These are phyloP conservation scores for Xylariales sp. DNA, from an alignment of 2,329 filamentous ascomycete genomes.

Conservation along the genomic window DNA sequence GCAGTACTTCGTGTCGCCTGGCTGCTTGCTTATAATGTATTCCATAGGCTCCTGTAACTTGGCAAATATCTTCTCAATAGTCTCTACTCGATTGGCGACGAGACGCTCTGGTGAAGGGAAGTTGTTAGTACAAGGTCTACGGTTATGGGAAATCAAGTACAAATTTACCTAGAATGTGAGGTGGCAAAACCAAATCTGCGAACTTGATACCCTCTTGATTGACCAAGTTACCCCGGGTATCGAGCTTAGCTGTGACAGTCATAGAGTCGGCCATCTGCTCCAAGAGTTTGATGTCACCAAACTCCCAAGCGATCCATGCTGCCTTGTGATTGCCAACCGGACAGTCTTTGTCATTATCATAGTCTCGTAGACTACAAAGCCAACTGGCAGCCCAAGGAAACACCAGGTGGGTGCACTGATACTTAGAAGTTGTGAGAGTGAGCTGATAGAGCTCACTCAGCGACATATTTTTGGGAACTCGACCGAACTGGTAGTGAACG, in stretches of 20 bases:
- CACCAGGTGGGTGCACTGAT: conserved; percentile 16
- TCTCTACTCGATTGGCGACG: conserved; percentile 9
- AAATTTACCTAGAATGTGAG: conserved; percentile 15
- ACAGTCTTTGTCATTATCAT: conserved; percentile 4
- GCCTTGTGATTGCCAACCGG: conserved; percentile 15
- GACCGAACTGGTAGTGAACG: conserved; percentile 17
- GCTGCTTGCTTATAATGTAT: conserved; percentile 6
- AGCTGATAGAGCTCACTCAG: conserved; percentile 18
- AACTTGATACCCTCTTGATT: conserved; percentile 13
- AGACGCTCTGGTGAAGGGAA: conserved; percentile 10
- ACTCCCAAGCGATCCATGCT: conserved; percentile 16
- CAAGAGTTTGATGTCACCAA: conserved; percentile 16
- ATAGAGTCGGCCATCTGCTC: conserved; percentile 17
- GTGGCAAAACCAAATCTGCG: conserved; percentile 16
- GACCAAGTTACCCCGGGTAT: conserved; percentile 14
- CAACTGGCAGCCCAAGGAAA: conserved; percentile 19
- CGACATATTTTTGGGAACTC: conserved; percentile 10
- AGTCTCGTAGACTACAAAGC: conserved; percentile 9
- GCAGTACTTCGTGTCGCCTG: conserved; percentile 11
- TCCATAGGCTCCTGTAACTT: conserved; percentile 10
- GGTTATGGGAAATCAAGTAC: neutral
- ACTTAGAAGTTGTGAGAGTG: conserved; percentile 11
- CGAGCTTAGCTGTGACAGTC: conserved; percentile 14
- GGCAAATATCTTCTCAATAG: conserved; percentile 12
- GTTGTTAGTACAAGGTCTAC: neutral